Base-by-base conservation (phyloP, 169 alveolate species). In the Babesia microti region DNA sequence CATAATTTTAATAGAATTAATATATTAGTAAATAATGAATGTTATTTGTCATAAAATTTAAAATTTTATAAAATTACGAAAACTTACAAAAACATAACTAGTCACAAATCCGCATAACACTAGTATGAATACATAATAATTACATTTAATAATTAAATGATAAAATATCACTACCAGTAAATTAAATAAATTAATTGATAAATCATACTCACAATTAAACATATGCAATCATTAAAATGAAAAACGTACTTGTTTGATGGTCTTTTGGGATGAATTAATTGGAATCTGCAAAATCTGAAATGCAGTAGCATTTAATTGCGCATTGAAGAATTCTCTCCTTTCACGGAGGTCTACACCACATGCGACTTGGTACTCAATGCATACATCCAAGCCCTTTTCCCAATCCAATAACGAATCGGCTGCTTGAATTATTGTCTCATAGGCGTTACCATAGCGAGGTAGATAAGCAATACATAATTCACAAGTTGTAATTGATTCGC, bases 391-490 rank as follows among this genome's bases (percentile, higher is more conserved):
- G 7, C 81, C 85, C 28, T 68, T 60, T 0, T 63, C 72, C 76
- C 78, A 75, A 27, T 75, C 85, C n/a, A 75, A 33, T 39, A 75
- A 41, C 21, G 68, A 30, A 34, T 75, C 85, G 35, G 68, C 61
- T 7, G 85, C 80, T 26, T 68, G 79, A 14, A 75, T 68, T 23
- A 61, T 68, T 6, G 85, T 69, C 37, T 56, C 80, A 30, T 58
- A 75, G 3, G 85, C 85, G 50, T 75, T 75, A 9, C 57, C 45
- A 49, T 75, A 75, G 32, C 52, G 42, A 11, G 85, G 85, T 5
- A 75, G 68, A 29, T 75, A 69, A 30, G 61, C 41, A 41, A 75
- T 26, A 40, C 85, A 75, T 22, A 65, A 56, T 37, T 68, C 78
- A 34, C 85, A 75, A 27, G 65, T 52, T 14, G 68, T 81, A 15